phyloP scores from a whole-genome alignment of 805 yeast species.

The Lipomyces sp. region DNA sequence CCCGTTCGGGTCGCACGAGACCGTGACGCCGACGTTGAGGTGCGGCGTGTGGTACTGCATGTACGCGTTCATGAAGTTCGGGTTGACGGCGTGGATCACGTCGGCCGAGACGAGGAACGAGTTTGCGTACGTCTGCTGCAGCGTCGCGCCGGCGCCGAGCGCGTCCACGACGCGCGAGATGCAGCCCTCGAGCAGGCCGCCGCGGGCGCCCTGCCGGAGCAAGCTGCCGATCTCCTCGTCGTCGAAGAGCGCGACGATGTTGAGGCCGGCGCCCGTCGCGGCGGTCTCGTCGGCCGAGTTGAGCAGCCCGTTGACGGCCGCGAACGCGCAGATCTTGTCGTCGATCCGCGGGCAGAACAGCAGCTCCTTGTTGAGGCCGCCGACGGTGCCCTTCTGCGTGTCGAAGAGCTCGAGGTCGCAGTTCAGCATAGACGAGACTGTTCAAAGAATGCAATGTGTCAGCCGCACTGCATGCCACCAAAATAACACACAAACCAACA shows the following conservation, averaged over 20 bases:
- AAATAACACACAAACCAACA: no score
- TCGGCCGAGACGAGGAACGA: conserved; percentile 79
- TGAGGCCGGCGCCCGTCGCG: conserved; percentile 35
- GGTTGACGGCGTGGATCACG: conserved; percentile 77
- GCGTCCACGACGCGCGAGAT: conserved; percentile 46
- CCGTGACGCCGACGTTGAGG: conserved; percentile 71
- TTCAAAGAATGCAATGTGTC: background rate
- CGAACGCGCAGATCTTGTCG: conserved; percentile 75
- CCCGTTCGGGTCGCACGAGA: conserved; percentile 74
- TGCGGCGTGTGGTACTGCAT: conserved; percentile 75
- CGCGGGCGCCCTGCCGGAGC: conserved; percentile 77
- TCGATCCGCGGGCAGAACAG: conserved; percentile 80
- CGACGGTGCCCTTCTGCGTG: conserved; percentile 72
- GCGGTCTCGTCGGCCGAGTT: conserved; percentile 42
- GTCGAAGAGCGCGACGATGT: conserved; percentile 65
- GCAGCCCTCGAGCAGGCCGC: conserved; percentile 66
- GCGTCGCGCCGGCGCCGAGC: conserved; percentile 35
- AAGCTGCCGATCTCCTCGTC: conserved; percentile 83
- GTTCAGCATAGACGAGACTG: conserved; percentile 60
- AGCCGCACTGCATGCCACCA: no score
- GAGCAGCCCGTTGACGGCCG: conserved; percentile 62
- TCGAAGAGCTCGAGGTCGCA: conserved; percentile 78
- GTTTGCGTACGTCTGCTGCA: conserved; percentile 51
- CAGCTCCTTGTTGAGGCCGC: conserved; percentile 75
- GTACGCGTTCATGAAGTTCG: conserved; percentile 57